Percentiles rank a stretch among this genome's conserved stretches.
These are phyloP conservation scores for Hirschfeldia incana DNA, from an alignment of 345 rosid species.

Conservation along the genomic window DNA sequence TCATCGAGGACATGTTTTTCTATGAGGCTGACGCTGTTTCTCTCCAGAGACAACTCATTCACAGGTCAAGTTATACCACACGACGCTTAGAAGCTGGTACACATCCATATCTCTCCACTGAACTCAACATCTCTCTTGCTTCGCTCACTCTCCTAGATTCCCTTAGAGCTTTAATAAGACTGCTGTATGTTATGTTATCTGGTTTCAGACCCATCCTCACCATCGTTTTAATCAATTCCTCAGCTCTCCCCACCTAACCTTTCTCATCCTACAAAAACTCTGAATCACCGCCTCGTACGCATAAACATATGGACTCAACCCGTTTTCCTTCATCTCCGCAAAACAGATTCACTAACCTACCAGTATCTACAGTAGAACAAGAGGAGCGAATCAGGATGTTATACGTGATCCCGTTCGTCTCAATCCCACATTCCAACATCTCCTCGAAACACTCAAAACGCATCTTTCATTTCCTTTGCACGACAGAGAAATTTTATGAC, in stretches of 20 bases:
- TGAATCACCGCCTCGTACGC: constrained; percentile 67
- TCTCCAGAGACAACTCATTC: not conserved
- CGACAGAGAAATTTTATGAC: constrained; percentile 77
- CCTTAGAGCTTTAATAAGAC: constrained; percentile 53
- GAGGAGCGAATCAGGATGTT: constrained; percentile 63
- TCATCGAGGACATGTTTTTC: not conserved
- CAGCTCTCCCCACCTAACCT: constrained; percentile 57
- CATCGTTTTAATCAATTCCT: constrained; percentile 57
- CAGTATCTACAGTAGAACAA: constrained; percentile 53
- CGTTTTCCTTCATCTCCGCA: constrained; percentile 57
- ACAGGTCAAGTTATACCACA: constrained; percentile 36
- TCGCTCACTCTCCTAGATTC: constrained; percentile 51
- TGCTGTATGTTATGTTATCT: constrained; percentile 58
- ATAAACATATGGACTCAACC: constrained; percentile 58
- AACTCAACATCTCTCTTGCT: constrained; percentile 56
- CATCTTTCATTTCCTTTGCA: constrained; percentile 61
- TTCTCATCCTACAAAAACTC: constrained; percentile 59
- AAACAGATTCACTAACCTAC: constrained; percentile 57
- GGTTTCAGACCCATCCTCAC: constrained; percentile 57
- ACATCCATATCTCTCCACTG: constrained; percentile 64
- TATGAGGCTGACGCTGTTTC: constrained; percentile 28
- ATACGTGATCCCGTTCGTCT: constrained; percentile 69
- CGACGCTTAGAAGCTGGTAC: constrained; percentile 59
- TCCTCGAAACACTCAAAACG: constrained; percentile 73
- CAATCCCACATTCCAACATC: constrained; percentile 70